These are phyloP conservation scores for Hypoxylon trugodes DNA, from an alignment of 495 filamentous ascomycete species.

Conservation along the genomic window DNA sequence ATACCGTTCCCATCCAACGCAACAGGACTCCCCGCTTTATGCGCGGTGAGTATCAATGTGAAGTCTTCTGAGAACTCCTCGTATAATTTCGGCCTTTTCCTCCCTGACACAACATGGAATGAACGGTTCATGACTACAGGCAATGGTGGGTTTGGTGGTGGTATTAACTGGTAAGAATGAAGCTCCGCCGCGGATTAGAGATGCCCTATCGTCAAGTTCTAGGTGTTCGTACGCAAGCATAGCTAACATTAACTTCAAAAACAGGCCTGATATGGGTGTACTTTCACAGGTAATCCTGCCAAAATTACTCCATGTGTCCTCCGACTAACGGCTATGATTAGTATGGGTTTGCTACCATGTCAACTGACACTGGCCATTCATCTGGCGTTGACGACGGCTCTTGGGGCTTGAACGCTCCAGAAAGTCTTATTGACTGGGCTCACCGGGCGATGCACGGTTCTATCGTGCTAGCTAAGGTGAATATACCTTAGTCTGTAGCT, in stretches of 20 bases:
- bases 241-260: too few relatives aligned
- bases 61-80: constrained; percentile 51
- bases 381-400: constrained; percentile 45
- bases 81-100: constrained; percentile 61
- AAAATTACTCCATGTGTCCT: too few relatives aligned
- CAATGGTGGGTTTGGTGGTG: constrained; percentile 65
- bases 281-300: constrained; percentile 28
- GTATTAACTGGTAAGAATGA: too few relatives aligned
- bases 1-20: constrained; percentile 52
- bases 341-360: constrained; percentile 63
- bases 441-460: constrained; percentile 63
- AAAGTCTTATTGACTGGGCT: constrained; percentile 54
- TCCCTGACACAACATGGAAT: constrained; percentile 56
- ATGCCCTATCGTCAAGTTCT: too few relatives aligned
- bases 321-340: background rate
- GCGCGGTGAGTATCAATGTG: constrained; percentile 57
- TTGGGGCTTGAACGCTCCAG: constrained; percentile 60
- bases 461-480: constrained; percentile 52
- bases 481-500: too few relatives aligned
- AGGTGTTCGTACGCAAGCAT: too few relatives aligned
- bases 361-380: constrained; percentile 65
- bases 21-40: constrained; percentile 54
- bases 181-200: too few relatives aligned
- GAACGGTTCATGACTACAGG: constrained; percentile 64
- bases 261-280: constrained; percentile 40